Base-by-base conservation (phyloP, 495 filamentous ascomycete genomes). In the Aspergillus affinis region DNA sequence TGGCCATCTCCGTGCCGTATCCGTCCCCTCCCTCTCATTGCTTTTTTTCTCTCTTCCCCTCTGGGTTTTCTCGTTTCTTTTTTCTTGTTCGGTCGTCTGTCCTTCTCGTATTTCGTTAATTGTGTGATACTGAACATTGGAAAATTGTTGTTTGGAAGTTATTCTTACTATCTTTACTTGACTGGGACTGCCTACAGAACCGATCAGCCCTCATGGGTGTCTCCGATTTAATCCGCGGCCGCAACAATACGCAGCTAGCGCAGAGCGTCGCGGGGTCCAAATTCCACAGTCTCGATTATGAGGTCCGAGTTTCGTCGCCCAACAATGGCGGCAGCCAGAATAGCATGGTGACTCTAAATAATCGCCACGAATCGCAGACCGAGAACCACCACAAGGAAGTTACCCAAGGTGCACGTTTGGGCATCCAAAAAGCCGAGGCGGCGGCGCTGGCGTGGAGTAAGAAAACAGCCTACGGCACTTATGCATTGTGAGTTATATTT, bases 221-320 rank as follows among this genome's bases (percentile, higher is more conserved):
- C 13, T 69, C 65, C 55, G 55, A 61, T 27, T 12, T 55, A 9
- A 44, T 49, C 26, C 44, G 59, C 36, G 54, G 59, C 44, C 51
- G 87, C 56, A 81, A 86, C 57, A 82, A 77, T 60, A 84, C 83
- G 61, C 71, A 86, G 55, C 65, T 77, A 4, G 59, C 52, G 3
- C 59, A 51, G 53, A 45, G 19, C 29, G 47, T 55, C 46, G 52
- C 21, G 2, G 59, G 59, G 18, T 27, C 59, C 26, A 53, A 61
- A 21, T 56, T 61, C 12, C 30, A n/a, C 7, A 46, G 27, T 13
- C 30, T 55, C 45, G 56, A 61, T 12, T 55, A 50, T 23, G 59
- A 56, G 23, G 59, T 55, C 27, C 30, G 21, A 2, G 51, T 54
- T 17, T 53, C 57, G 6, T 18, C 49, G 3, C 13, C 6, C 18